Evolutionary conservation across 2,329 filamentous ascomycete genomes (phyloP).

Genomic region (Albifimbria verrucaria): DNA sequence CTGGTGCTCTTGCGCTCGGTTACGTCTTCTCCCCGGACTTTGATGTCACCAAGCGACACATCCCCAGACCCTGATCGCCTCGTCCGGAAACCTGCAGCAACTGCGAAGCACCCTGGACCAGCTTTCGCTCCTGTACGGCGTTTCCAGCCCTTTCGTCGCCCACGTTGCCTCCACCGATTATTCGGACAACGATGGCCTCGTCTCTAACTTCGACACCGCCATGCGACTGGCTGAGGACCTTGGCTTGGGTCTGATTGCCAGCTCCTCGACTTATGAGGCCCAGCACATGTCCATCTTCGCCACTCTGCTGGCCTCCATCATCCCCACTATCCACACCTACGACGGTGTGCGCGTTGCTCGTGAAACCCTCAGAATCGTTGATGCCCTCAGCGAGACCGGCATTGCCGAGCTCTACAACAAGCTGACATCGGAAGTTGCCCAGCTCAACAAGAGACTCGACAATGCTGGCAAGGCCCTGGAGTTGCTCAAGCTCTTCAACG

Average conservation of each 20-base stretch:
- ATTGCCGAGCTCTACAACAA: constrained; percentile 67
- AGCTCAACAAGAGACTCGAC: constrained; percentile 67
- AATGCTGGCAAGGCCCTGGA: constrained; percentile 68
- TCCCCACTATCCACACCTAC: constrained; percentile 85
- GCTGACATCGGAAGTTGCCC: constrained; percentile 58
- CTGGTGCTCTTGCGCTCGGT: constrained; percentile 85
- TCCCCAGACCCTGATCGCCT: constrained; percentile 86
- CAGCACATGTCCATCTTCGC: constrained; percentile 95
- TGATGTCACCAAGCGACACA: constrained; percentile 82
- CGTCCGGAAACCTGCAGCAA: constrained; percentile 75
- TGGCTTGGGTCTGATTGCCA: constrained; percentile 80
- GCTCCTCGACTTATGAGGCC: constrained; percentile 81
- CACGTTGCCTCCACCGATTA: constrained; percentile 94
- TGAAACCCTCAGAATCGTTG: constrained; percentile 78
- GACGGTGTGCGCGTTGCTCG: constrained; percentile 80
- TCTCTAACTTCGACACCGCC: constrained; percentile 82
- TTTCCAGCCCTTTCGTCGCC: constrained; percentile 88
- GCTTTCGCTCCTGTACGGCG: constrained; percentile 83
- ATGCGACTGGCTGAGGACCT: constrained; percentile 84
- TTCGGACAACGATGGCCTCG: constrained; percentile 62
- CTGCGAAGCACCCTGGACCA: constrained; percentile 86
- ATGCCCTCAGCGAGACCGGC: constrained; percentile 71
- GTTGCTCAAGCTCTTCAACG: constrained; percentile 74
- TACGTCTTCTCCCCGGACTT: constrained; percentile 99
- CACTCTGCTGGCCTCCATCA: constrained; percentile 71